A percentile compares a stretch with the other conserved stretches of the same genome.
Conservation (phyloP, 495 filamentous ascomycete species). For the Sphaerosporella brunnea region DNA sequence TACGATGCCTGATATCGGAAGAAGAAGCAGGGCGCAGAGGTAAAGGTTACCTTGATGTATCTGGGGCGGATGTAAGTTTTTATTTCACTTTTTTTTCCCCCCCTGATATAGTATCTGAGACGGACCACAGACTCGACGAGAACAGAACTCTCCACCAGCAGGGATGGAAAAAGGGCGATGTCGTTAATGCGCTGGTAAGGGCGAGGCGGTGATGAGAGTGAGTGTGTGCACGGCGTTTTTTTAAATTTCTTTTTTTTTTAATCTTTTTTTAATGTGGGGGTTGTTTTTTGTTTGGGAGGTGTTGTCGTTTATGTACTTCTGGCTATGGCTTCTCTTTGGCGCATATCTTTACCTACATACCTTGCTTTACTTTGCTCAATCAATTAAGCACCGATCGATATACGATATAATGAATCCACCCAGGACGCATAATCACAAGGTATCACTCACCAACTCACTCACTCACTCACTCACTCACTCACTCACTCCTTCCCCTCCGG, state of each 20-base stretch:
- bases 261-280: background rate
- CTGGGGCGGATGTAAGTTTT: slow-evolving; percentile 44
- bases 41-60: slow-evolving; percentile 51
- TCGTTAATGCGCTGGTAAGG: slow-evolving; percentile 67
- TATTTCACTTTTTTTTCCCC: background rate
- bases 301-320: background rate
- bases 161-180: slow-evolving; percentile 58
- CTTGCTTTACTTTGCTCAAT: no score
- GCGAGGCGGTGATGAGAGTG: slow-evolving; percentile 25
- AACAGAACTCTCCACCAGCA: slow-evolving; percentile 42
- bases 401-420: no score
- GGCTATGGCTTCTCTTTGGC: no score
- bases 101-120: background rate
- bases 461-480: no score
- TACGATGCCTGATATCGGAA: no score
- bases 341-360: no score
- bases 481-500: no score
- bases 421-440: no score
- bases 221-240: background rate
- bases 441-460: no score
- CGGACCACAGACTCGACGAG: slow-evolving; percentile 38
- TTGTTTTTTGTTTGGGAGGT: background rate
- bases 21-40: no score
- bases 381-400: no score
- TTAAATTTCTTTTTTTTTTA: background rate